These are phyloP conservation scores for Coemansia sp. DNA, from an alignment of 192 early-diverging fungal genomes.

Conservation along the genomic window DNA sequence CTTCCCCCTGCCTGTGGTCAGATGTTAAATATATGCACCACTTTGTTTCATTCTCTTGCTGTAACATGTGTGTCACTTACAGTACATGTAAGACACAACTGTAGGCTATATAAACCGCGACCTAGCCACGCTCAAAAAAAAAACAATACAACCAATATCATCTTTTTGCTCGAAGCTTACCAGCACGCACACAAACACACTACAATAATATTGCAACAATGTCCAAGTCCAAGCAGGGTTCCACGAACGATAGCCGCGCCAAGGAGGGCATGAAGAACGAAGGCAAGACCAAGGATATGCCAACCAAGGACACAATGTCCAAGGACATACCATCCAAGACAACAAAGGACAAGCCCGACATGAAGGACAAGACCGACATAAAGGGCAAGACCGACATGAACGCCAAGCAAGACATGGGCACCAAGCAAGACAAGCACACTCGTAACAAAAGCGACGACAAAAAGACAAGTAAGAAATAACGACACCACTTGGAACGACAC, in stretches of 20 bases:
- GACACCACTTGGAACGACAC: neutral
- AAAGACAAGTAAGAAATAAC: neutral
- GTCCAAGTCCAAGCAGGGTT: conserved; percentile 3
- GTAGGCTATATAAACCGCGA: too few species aligned
- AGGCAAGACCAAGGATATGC: neutral
- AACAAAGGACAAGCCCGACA: neutral
- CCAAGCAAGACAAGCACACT: conserved; percentile 6
- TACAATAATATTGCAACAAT: neutral
- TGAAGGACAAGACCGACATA: neutral
- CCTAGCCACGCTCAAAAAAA: too few species aligned
- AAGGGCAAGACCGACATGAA: neutral
- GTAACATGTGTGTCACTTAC: too few species aligned
- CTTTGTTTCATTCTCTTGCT: too few species aligned
- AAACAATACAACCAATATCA: too few species aligned
- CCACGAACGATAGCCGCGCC: neutral
- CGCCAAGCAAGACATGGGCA: neutral
- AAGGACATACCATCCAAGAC: neutral
- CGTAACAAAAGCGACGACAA: conserved; percentile 1
- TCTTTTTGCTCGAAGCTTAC: too few species aligned
- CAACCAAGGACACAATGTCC: neutral
- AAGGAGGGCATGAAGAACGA: neutral
- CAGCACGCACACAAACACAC: too few species aligned
- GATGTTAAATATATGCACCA: too few species aligned
- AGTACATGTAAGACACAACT: too few species aligned
- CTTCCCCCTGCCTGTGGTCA: too few species aligned